Percentiles rank a stretch among this genome's conserved stretches.
These are phyloP conservation scores for Mycena belliarum DNA, from an alignment of 768 basidiomycete species.

Conservation along the genomic window DNA sequence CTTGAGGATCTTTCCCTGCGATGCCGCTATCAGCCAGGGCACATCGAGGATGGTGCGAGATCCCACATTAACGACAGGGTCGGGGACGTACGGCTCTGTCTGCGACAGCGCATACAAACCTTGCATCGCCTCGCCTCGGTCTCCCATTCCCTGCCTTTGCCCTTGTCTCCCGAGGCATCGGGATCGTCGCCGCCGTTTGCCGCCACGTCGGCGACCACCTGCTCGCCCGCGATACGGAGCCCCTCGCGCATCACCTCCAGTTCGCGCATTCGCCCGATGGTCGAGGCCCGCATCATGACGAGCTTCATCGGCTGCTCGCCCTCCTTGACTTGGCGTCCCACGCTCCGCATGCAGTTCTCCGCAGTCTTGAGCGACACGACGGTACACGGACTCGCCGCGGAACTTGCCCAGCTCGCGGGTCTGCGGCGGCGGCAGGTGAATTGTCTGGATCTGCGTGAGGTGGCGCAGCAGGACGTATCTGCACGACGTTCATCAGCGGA, in stretches of 20 bases:
- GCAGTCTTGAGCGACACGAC: constrained; percentile 87
- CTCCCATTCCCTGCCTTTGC: constrained; percentile 15
- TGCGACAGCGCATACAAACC: constrained; percentile 84
- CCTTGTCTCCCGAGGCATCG: not conserved
- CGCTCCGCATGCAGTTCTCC: constrained; percentile 90
- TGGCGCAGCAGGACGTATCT: constrained; percentile 88
- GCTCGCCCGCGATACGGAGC: constrained; percentile 41
- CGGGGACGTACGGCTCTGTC: constrained; percentile 79
- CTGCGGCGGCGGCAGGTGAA: constrained; percentile 65
- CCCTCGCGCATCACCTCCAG: constrained; percentile 48
- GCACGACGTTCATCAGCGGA: not conserved
- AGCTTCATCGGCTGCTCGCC: constrained; percentile 87
- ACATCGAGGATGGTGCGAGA: not conserved
- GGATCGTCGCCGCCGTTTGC: not conserved
- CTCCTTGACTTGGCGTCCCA: constrained; percentile 70
- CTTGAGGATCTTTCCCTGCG: constrained; percentile 88
- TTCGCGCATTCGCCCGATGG: constrained; percentile 76
- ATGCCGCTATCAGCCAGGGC: not conserved
- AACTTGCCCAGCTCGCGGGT: constrained; percentile 86
- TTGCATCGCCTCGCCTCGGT: constrained; percentile 78
- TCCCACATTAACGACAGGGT: constrained; percentile 82
- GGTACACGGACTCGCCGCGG: constrained; percentile 88
- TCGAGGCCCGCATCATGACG: constrained; percentile 83
- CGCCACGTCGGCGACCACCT: constrained; percentile 33
- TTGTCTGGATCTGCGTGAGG: constrained; percentile 83